These are phyloP conservation scores for Corchorus olitorius DNA, from an alignment of 345 rosid species.

Conservation along the genomic window DNA sequence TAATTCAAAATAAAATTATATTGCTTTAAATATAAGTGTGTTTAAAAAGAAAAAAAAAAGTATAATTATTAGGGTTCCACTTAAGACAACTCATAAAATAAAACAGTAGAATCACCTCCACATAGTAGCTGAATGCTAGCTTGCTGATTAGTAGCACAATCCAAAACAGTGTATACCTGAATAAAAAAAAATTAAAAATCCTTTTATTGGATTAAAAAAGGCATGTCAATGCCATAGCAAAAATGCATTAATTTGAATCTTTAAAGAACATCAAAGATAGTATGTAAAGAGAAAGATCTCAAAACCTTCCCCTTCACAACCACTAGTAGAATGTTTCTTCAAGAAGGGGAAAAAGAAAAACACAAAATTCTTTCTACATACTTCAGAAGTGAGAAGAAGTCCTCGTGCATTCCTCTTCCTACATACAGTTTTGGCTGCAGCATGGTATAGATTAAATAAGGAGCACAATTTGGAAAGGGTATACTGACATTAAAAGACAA, in stretches of 20 bases:
- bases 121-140: constrained; percentile 96
- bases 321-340: background rate
- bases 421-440: constrained; percentile 88
- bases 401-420: constrained; percentile 99
- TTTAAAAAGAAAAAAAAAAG: no score
- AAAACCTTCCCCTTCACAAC: constrained; percentile 7
- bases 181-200: constrained; percentile 23
- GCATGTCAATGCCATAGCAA: constrained; percentile 12
- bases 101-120: constrained; percentile 62
- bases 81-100: constrained; percentile 20
- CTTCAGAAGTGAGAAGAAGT: constrained; percentile 80
- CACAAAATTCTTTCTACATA: constrained; percentile 41
- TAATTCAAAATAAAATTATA: background rate
- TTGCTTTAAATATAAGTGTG: background rate
- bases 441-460: constrained; percentile 6
- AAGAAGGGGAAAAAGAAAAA: background rate
- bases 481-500: background rate
- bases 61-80: background rate
- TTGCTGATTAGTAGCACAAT: constrained; percentile 85
- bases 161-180: constrained; percentile 96
- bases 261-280: constrained; percentile 3
- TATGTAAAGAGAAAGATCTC: constrained; percentile 7
- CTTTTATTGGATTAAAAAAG: constrained; percentile 5
- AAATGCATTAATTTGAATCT: constrained; percentile 1
- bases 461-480: constrained; percentile 9